Evolutionary conservation across 2,329 filamentous ascomycete species (phyloP), one percentile per base, ranked within the genome.

Genomic region (Fusarium nygamai): DNA sequence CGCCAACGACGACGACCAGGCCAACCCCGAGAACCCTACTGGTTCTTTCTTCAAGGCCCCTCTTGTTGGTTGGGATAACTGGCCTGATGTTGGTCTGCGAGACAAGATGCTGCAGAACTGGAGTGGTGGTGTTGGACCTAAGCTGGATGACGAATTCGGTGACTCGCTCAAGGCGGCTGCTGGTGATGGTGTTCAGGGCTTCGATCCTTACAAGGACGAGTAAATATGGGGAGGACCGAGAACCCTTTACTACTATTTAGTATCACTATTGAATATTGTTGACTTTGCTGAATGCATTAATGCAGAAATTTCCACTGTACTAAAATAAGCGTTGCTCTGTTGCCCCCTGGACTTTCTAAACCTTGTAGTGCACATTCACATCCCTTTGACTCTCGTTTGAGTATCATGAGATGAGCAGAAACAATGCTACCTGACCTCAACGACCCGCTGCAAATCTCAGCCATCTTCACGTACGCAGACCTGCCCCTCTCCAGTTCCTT

Each of bases 51-150:
- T 77, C 65, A 67, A 64, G 34, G 73, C 73, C 31, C 76, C 76
- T 17, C 75, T 81, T 8, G 69, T 81, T 27, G 77, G 79, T 22
- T 81, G 79, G 79, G 62, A 80, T 48, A 74, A 59, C 62, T 81
- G 79, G 79, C 79, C 80, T 4, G 65, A 65, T 24, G 66, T 62
- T 27, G 74, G 57, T 5, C 71, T 81, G 16, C 68, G 74, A 13
- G 67, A 78, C 36, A 78, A 71, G 56, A 75, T 81, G 75, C 74
- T 80, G 17, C 29, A 67, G 22, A 71, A 73, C 33, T 80, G 74
- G 72, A 78, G 47, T 22, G 79, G 78, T 11, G 78, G 78, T n/a
- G 78, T 79, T 34, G 75, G 77, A 1, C 78, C 78, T 9, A 81
- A 80, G 75, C 59, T 81, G 34, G 79, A 80, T 43, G 69, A 76